phyloP scores from a whole-genome alignment of 2,329 filamentous ascomycete species.

The Nigrospora sphaerica region DNA sequence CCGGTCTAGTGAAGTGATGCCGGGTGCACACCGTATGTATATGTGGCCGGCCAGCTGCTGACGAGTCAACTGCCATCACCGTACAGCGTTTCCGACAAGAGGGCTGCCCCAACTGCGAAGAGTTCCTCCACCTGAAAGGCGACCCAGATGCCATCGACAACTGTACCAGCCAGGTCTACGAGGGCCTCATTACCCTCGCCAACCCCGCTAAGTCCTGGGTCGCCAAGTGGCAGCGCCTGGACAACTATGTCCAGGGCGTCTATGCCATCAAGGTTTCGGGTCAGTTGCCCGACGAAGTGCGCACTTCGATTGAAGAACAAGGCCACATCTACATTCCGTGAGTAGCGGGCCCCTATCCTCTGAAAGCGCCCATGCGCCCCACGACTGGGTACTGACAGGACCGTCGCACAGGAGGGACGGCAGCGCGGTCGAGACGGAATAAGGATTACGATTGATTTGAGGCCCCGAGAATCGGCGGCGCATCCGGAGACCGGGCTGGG shows the following conservation, averaged over 20 bases:
- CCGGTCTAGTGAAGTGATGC: slow-evolving; percentile 1
- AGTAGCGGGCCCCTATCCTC: slow-evolving; percentile 33
- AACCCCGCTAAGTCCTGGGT: slow-evolving; percentile 88
- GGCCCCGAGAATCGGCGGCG: too few relatives aligned
- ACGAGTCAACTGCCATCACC: slow-evolving; percentile 2
- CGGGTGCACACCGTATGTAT: neutral
- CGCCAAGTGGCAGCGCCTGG: slow-evolving; percentile 89
- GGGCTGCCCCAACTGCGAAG: slow-evolving; percentile 96
- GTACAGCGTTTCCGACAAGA: slow-evolving; percentile 71
- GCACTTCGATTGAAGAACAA: slow-evolving; percentile 55
- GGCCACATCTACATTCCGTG: slow-evolving; percentile 60
- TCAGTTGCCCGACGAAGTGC: slow-evolving; percentile 60
- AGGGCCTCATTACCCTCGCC: slow-evolving; percentile 79
- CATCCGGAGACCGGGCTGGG: too few relatives aligned
- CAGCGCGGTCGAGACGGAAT: slow-evolving; percentile 1
- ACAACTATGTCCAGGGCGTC: slow-evolving; percentile 79
- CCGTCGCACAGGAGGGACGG: neutral
- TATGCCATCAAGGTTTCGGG: slow-evolving; percentile 96
- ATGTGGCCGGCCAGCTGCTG: too few relatives aligned
- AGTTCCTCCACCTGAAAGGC: slow-evolving; percentile 76
- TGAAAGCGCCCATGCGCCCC: slow-evolving; percentile 19
- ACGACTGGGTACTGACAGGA: neutral
- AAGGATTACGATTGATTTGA: neutral
- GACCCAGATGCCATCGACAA: slow-evolving; percentile 77
- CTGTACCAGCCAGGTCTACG: slow-evolving; percentile 94